phyloP scores from a whole-genome alignment of 2,329 filamentous ascomycete genomes.

The Arthrobotrys pseudoclavata region DNA sequence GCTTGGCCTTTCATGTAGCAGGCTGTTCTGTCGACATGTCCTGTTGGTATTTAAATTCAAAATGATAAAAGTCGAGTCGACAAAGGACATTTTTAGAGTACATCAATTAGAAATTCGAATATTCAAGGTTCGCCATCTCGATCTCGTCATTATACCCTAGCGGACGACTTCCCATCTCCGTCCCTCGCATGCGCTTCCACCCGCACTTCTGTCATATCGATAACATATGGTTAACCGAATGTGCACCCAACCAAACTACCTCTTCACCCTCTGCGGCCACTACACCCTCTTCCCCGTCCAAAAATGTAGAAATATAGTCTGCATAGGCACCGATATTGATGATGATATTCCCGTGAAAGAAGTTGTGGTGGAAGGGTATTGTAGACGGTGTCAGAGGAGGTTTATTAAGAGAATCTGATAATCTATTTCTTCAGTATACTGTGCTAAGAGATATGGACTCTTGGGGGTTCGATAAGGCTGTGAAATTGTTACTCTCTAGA shows the following conservation, averaged over 20 bases:
- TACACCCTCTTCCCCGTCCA: not conserved
- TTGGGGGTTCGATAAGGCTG: too few species aligned
- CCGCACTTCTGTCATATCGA: not conserved
- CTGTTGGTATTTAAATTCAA: not conserved
- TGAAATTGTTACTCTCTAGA: too few species aligned
- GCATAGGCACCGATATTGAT: slow-evolving; percentile 5
- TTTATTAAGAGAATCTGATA: not conserved
- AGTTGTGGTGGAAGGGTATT: slow-evolving; percentile 3
- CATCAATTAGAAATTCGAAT: not conserved
- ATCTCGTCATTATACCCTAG: too few species aligned
- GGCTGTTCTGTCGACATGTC: not conserved
- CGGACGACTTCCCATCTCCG: too few species aligned
- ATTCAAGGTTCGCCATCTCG: too few species aligned
- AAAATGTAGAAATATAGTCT: slow-evolving; percentile 16
- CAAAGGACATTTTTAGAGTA: not conserved
- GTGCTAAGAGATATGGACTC: too few species aligned
- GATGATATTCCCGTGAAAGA: slow-evolving; percentile 8
- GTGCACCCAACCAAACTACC: slow-evolving; percentile 20
- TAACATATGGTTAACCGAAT: not conserved
- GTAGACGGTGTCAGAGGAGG: slow-evolving; percentile 19
- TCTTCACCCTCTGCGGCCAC: slow-evolving; percentile 13
- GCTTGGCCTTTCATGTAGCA: not conserved
- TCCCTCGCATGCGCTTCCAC: not conserved
- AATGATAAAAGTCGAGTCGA: not conserved
- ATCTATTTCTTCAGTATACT: too few species aligned